Percentiles rank a stretch among this genome's conserved stretches.
Evolutionary conservation across 257 asterid genomes (phyloP).

Genomic region (Solanum sparsipilum): DNA sequence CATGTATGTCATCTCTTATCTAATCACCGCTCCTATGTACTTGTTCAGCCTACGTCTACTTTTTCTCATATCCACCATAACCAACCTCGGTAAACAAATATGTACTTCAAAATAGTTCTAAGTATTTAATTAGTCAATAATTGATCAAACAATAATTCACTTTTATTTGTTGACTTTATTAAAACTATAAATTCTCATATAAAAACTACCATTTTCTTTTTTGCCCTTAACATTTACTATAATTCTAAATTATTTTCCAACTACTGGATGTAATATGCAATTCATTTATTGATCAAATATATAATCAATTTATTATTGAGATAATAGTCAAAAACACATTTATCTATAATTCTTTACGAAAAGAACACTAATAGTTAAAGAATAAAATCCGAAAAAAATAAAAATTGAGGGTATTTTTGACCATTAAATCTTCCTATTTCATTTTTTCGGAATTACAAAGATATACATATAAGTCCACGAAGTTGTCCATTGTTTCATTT

Average conservation of each 20-base stretch:
- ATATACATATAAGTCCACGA: neutral
- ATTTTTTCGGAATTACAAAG: neutral
- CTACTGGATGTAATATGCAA: neutral
- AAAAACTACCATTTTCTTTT: neutral
- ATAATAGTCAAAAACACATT: neutral
- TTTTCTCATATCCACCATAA: neutral
- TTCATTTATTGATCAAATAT: neutral
- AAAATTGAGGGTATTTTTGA: neutral
- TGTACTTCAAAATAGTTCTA: neutral
- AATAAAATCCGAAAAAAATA: too few relatives aligned
- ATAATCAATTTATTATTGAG: too few relatives aligned
- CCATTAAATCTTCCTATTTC: neutral
- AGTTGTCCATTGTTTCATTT: neutral
- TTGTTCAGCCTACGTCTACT: neutral
- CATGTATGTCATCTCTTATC: neutral
- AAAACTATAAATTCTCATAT: neutral
- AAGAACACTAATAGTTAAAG: too few relatives aligned
- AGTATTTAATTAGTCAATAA: neutral
- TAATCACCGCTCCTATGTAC: neutral
- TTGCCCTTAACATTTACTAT: neutral
- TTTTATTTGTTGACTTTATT: too few relatives aligned
- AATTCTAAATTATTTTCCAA: neutral
- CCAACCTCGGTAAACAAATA: neutral
- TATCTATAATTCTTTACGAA: too few relatives aligned
- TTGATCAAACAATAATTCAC: neutral